A percentile compares a stretch with the other conserved stretches of the same genome.
phyloP scores from a whole-genome alignment of 331 rosid species.

The Malus hybrid region DNA sequence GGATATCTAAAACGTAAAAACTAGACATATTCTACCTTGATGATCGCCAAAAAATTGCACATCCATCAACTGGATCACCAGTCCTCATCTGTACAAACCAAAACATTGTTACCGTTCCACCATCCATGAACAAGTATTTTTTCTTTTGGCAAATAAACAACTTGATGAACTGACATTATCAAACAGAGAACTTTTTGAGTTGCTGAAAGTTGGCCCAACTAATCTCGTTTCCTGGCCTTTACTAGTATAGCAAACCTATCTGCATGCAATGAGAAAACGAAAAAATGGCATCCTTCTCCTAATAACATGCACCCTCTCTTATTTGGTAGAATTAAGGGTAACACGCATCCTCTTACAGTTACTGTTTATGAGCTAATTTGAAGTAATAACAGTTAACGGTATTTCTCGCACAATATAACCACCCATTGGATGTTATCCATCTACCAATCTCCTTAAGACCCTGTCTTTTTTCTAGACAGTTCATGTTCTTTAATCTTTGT shows the following conservation, averaged over 20 bases:
- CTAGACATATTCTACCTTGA: slow-evolving; percentile 56
- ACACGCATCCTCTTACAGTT: too few species aligned
- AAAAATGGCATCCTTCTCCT: background rate
- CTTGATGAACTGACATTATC: background rate
- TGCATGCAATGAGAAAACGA: background rate
- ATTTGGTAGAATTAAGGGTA: too few species aligned
- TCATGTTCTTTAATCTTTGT: background rate
- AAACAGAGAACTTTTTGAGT: background rate
- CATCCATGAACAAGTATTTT: background rate
- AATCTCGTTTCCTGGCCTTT: background rate
- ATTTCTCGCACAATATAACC: background rate
- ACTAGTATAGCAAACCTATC: background rate
- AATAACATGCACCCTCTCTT: background rate
- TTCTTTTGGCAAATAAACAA: background rate
- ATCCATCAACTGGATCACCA: slow-evolving; percentile 77
- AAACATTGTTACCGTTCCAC: slow-evolving; percentile 29
- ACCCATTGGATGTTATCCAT: background rate
- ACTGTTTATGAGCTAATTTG: background rate
- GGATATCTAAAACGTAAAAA: background rate
- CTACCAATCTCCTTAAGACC: background rate
- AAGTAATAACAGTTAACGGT: background rate
- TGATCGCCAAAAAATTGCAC: slow-evolving; percentile 86
- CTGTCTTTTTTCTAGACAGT: background rate
- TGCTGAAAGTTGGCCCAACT: background rate
- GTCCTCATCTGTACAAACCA: slow-evolving; percentile 77